A percentile compares a stretch with the other conserved stretches of the same genome.
phyloP scores from a whole-genome alignment of 768 basidiomycete genomes.

The Saitozyma sp. region DNA sequence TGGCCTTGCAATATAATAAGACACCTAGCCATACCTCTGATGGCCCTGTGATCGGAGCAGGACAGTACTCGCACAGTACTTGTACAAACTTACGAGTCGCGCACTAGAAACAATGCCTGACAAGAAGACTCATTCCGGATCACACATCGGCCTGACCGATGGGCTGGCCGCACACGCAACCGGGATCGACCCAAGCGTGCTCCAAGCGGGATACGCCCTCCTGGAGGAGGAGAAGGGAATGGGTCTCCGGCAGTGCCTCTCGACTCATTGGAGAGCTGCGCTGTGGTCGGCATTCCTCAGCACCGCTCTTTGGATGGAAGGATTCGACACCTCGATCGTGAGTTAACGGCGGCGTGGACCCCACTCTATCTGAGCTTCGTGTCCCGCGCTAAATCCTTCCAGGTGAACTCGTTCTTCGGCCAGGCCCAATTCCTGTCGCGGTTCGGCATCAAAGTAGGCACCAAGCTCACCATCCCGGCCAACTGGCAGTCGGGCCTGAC shows the following conservation, averaged over 20 bases:
- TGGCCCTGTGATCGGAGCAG: too few relatives aligned
- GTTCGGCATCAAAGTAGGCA: not conserved
- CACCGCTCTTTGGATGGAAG: not conserved
- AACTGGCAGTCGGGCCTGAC: constrained; percentile 50
- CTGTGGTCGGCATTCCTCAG: not conserved
- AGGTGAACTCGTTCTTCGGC: not conserved
- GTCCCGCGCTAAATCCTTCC: not conserved
- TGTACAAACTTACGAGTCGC: too few relatives aligned
- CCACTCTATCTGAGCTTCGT: not conserved
- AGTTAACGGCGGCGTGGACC: not conserved
- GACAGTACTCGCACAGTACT: too few relatives aligned
- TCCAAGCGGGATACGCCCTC: constrained; percentile 12
- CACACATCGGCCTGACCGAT: constrained; percentile 6
- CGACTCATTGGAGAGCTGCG: constrained; percentile 19
- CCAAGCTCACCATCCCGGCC: constrained; percentile 40
- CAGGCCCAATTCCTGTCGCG: not conserved
- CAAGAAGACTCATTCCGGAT: not conserved
- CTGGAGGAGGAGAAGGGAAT: constrained; percentile 13
- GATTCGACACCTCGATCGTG: not conserved
- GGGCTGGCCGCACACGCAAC: constrained; percentile 2
- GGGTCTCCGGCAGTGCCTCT: constrained; percentile 8
- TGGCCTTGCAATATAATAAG: too few relatives aligned
- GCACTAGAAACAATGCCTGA: too few relatives aligned
- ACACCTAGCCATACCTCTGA: too few relatives aligned
- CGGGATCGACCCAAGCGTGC: constrained; percentile 9